Percentiles rank a stretch among this genome's conserved stretches.
phyloP scores from a whole-genome alignment of 768 basidiomycete genomes.

The Kwoniella dendrophila region DNA sequence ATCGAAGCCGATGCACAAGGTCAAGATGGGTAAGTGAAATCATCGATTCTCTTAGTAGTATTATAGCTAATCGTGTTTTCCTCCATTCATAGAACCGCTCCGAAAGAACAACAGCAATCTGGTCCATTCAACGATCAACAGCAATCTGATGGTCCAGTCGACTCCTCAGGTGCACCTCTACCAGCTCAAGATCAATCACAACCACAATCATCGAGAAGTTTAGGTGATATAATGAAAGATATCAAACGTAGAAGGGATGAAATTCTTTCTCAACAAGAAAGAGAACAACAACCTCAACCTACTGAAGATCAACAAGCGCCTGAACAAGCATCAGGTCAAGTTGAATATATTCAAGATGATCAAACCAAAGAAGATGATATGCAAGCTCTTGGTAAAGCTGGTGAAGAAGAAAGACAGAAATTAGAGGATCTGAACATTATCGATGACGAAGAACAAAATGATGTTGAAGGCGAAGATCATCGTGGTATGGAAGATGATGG shows the following conservation, averaged over 20 bases:
- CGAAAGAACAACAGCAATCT: constrained; percentile 37
- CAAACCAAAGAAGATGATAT: constrained; percentile 64
- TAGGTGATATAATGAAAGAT: constrained; percentile 81
- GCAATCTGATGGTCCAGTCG: constrained; percentile 55
- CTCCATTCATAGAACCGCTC: constrained; percentile 18
- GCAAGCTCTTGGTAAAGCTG: constrained; percentile 87
- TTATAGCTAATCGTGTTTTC: neutral
- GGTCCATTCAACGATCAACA: constrained; percentile 48
- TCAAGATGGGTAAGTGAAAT: constrained; percentile 40
- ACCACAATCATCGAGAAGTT: constrained; percentile 63
- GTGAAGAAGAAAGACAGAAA: constrained; percentile 78
- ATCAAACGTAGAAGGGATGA: constrained; percentile 81
- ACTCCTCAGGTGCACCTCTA: constrained; percentile 42
- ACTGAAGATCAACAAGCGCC: constrained; percentile 35
- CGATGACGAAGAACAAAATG: constrained; percentile 69
- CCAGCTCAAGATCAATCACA: constrained; percentile 34
- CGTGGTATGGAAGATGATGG: constrained; percentile 40
- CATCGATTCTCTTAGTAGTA: neutral
- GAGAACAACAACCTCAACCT: constrained; percentile 48
- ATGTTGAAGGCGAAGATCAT: constrained; percentile 47
- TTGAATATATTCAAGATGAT: constrained; percentile 79
- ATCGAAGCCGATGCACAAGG: constrained; percentile 36
- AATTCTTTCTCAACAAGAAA: constrained; percentile 60
- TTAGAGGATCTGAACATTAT: constrained; percentile 76
- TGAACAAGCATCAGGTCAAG: constrained; percentile 51